phyloP scores from a whole-genome alignment of 2,329 filamentous ascomycete species.

The Cladosporium halotolerans region DNA sequence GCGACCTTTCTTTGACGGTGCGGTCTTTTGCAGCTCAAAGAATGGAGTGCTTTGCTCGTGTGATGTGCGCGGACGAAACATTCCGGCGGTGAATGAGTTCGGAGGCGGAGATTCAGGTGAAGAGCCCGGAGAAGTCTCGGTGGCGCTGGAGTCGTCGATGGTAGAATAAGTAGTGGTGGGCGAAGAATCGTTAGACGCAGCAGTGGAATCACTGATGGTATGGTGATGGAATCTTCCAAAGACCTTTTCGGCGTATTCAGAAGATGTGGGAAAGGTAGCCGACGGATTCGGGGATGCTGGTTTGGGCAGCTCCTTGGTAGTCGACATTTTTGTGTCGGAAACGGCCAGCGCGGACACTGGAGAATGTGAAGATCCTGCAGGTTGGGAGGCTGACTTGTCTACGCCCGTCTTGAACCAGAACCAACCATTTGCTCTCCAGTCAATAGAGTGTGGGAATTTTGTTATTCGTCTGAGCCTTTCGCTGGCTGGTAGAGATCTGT shows the following conservation, averaged over 20 bases:
- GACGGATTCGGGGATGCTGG: conserved; percentile 13
- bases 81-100: conserved; percentile 55
- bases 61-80: conserved; percentile 42
- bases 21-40: conserved; percentile 44
- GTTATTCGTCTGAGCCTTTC: conserved; percentile 17
- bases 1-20: conserved; percentile 58
- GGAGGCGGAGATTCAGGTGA: conserved; percentile 83
- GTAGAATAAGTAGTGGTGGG: conserved; percentile 92
- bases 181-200: conserved; percentile 82
- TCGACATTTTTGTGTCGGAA: conserved; percentile 22
- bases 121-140: conserved; percentile 83
- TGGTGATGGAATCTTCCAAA: conserved; percentile 53
- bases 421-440: conserved; percentile 17
- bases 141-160: conserved; percentile 82
- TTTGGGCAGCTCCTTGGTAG: conserved; percentile 22
- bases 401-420: conserved; percentile 24
- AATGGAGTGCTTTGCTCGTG: conserved; percentile 49
- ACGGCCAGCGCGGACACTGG: conserved; percentile 15
- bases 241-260: conserved; percentile 21
- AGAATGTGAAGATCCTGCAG: conserved; percentile 15
- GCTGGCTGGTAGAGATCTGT: conserved; percentile 25
- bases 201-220: conserved; percentile 70
- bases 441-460: conserved; percentile 14
- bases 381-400: conserved; percentile 19
- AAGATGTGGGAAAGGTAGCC: conserved; percentile 11